Conservation (phyloP, 495 filamentous ascomycete genomes). For the Lindgomyces ingoldianus region DNA sequence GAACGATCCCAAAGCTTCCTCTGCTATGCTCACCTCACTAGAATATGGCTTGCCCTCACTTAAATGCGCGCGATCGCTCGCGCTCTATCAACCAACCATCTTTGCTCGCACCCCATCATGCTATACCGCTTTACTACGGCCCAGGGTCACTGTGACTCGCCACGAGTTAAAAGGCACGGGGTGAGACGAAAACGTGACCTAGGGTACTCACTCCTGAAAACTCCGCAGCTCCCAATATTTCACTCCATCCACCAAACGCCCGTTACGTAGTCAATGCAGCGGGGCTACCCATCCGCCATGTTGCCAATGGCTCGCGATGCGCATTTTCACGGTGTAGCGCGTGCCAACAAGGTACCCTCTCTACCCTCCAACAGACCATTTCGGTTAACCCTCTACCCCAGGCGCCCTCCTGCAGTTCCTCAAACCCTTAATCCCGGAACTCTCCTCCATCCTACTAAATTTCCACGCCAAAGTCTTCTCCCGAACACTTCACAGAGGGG, state of each 20-base stretch:
- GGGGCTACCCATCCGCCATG: not conserved
- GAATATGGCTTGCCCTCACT: not conserved
- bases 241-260: not conserved
- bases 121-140: not conserved
- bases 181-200: not conserved
- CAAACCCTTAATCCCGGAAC: not conserved
- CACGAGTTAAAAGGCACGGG: not conserved
- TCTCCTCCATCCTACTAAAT: not conserved
- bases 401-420: not conserved
- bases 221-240: not conserved
- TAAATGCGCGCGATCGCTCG: not conserved
- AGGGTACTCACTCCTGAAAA: not conserved
- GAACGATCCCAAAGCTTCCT: not conserved
- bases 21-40: not conserved
- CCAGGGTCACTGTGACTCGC: not conserved
- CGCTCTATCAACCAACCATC: not conserved
- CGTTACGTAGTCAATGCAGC: not conserved
- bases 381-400: not conserved
- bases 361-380: not conserved
- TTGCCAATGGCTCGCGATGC: not conserved
- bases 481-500: no score
- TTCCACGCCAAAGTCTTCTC: no score
- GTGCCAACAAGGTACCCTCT: not conserved
- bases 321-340: not conserved
- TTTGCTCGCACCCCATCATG: not conserved